Percentiles rank a stretch among this genome's conserved stretches.
These are phyloP conservation scores for Colletotrichum sp. DNA, from an alignment of 2,329 filamentous ascomycete species.

Conservation along the genomic window DNA sequence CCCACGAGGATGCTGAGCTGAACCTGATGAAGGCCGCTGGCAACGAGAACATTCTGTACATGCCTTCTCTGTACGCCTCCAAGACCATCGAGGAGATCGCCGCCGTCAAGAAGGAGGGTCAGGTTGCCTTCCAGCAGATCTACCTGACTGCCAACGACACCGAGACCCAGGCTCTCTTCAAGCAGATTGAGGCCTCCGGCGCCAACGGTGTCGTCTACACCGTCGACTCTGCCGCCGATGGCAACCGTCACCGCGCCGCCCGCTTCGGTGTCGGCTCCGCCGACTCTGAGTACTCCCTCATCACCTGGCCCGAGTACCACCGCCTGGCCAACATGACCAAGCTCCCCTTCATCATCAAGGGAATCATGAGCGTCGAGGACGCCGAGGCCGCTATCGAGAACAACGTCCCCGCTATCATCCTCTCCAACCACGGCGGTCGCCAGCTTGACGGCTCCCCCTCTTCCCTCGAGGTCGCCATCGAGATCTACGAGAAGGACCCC, in stretches of 20 bases:
- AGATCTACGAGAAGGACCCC: constrained; percentile 41
- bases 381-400: constrained; percentile 37
- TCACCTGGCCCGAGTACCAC: constrained; percentile 40
- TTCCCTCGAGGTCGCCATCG: constrained; percentile 41
- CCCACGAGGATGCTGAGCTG: constrained; percentile 49
- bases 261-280: constrained; percentile 43
- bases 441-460: constrained; percentile 45
- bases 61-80: constrained; percentile 41
- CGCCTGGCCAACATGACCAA: constrained; percentile 37
- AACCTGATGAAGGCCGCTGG: constrained; percentile 56
- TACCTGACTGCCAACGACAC: constrained; percentile 38
- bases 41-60: constrained; percentile 55
- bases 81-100: constrained; percentile 41
- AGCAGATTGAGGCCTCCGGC: constrained; percentile 34
- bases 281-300: constrained; percentile 18
- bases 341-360: constrained; percentile 46
- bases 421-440: constrained; percentile 49
- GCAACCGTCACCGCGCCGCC: constrained; percentile 44
- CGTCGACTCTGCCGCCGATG: constrained; percentile 42
- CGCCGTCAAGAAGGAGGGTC: constrained; percentile 36
- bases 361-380: constrained; percentile 40
- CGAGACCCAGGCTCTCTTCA: constrained; percentile 33
- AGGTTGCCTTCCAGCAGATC: constrained; percentile 43
- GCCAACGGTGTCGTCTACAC: constrained; percentile 42
- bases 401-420: constrained; percentile 37